phyloP scores from a whole-genome alignment of 768 basidiomycete species.

The Lactarius indigo region DNA sequence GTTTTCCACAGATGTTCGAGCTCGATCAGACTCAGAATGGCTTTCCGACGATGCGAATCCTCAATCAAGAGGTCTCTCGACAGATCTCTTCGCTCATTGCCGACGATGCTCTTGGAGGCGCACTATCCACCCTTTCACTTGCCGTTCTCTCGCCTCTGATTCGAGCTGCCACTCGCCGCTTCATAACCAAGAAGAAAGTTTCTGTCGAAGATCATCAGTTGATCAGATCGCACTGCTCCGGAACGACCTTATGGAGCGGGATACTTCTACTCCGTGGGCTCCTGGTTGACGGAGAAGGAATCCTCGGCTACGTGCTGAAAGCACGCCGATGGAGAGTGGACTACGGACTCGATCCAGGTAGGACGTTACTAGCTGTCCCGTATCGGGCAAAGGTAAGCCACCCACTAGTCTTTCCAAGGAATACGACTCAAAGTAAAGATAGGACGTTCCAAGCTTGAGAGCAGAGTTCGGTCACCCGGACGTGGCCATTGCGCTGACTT shows the following conservation, averaged over 20 bases:
- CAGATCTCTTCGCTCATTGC: not conserved
- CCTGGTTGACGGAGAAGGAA: constrained; percentile 34
- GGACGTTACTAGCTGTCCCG: constrained; percentile 49
- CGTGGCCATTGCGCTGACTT: constrained; percentile 43
- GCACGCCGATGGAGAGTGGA: constrained; percentile 49
- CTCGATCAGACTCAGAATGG: not conserved
- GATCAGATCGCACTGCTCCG: not conserved
- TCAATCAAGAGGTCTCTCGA: not conserved
- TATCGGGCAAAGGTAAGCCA: constrained; percentile 40
- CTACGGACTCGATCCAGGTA: constrained; percentile 43
- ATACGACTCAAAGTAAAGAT: not conserved
- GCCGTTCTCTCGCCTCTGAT: not conserved
- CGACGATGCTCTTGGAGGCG: constrained; percentile 3
- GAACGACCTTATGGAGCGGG: constrained; percentile 32
- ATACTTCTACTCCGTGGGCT: constrained; percentile 46
- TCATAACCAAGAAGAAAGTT: not conserved
- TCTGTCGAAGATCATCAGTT: not conserved
- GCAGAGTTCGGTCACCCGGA: constrained; percentile 56
- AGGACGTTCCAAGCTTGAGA: constrained; percentile 43
- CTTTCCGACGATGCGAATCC: constrained; percentile 13
- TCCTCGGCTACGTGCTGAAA: constrained; percentile 38
- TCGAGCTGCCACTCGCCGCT: constrained; percentile 3
- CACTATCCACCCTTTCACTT: not conserved
- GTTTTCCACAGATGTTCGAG: not conserved
- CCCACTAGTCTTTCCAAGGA: not conserved